Conservation (phyloP, 2,329 filamentous ascomycete genomes). For the Colletotrichum theobromicola region DNA sequence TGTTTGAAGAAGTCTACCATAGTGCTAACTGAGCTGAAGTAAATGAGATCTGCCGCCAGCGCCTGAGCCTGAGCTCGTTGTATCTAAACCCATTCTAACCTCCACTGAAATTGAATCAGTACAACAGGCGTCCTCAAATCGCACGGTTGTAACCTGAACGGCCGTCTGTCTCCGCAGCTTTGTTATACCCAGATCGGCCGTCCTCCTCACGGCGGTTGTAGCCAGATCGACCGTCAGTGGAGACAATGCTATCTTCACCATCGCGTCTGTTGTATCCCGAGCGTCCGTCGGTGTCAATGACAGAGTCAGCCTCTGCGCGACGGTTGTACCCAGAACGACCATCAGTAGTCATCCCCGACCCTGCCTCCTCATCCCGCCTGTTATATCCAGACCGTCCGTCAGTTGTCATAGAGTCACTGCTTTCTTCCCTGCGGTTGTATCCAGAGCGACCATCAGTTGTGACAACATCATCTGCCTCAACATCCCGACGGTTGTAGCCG, state of each 20-base stretch:
- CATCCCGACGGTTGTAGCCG: not conserved
- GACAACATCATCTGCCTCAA: not conserved
- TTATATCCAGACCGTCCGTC: not conserved
- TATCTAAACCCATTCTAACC: not conserved
- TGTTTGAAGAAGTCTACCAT: not conserved
- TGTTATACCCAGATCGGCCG: not conserved
- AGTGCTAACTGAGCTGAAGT: not conserved
- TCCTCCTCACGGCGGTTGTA: not conserved
- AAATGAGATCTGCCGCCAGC: not conserved
- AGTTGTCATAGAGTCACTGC: not conserved
- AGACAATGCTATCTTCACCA: not conserved
- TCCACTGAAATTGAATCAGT: not conserved
- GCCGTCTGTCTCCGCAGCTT: not conserved
- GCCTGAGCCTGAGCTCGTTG: not conserved
- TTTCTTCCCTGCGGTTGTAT: not conserved
- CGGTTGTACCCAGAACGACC: not conserved
- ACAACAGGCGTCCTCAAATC: not conserved
- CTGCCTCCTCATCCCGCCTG: not conserved
- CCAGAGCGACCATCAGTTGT: not conserved
- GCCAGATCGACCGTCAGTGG: not conserved
- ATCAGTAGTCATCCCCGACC: not conserved
- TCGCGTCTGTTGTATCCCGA: not conserved
- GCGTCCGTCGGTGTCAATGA: not conserved
- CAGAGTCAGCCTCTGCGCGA: not conserved
- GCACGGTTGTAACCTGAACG: not conserved